These are phyloP conservation scores for Biscogniauxia marginata DNA, from an alignment of 2,329 filamentous ascomycete genomes.

Conservation along the genomic window DNA sequence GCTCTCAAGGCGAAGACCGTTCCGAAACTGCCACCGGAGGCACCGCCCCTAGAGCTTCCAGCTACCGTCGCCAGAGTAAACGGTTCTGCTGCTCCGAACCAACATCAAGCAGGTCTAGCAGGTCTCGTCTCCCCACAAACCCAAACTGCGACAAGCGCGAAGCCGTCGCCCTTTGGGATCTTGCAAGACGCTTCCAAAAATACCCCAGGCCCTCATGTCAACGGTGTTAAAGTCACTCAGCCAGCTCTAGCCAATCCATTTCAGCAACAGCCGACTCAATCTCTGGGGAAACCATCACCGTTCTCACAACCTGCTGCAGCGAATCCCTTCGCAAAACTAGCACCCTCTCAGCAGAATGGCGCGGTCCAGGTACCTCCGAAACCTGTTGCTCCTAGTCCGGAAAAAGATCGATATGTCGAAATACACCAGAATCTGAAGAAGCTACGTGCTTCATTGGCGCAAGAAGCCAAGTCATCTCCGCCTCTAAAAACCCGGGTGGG, in stretches of 20 bases:
- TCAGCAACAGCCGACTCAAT: slow-evolving; percentile 1
- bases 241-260: background rate
- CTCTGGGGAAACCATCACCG: slow-evolving; percentile 2
- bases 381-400: slow-evolving; percentile 6
- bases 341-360: slow-evolving; percentile 18
- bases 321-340: slow-evolving; percentile 5
- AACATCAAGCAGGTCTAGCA: background rate
- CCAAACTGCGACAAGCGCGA: background rate
- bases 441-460: slow-evolving; percentile 44
- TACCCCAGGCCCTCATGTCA: slow-evolving; percentile 11
- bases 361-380: slow-evolving; percentile 13
- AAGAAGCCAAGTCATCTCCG: slow-evolving; percentile 54
- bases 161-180: slow-evolving; percentile 3
- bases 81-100: background rate
- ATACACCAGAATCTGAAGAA: slow-evolving; percentile 70
- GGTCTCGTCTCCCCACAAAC: background rate
- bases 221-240: slow-evolving; percentile 18
- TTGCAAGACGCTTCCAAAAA: slow-evolving; percentile 8
- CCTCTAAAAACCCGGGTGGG: slow-evolving; percentile 65
- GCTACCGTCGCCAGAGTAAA: slow-evolving; percentile 14
- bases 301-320: slow-evolving; percentile 10
- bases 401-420: slow-evolving; percentile 45
- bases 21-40: slow-evolving; percentile 39
- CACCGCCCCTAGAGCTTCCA: slow-evolving; percentile 11
- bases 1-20: slow-evolving; percentile 46